Evolutionary conservation across 352 stramenopile species (phyloP), one percentile per base, ranked within the genome.

Genomic region (Phytophthora cajani): DNA sequence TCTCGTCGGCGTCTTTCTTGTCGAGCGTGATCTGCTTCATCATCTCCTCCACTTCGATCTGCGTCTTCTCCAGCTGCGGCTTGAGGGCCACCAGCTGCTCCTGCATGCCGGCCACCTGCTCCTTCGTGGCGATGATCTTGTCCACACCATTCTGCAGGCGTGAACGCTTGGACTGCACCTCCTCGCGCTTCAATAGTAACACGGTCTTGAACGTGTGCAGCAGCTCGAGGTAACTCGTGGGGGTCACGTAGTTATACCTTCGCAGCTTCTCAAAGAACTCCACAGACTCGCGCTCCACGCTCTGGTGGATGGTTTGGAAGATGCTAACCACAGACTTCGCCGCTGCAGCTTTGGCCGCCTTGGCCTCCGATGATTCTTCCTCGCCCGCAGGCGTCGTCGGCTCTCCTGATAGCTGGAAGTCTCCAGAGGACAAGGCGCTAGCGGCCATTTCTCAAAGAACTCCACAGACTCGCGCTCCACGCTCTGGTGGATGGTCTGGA

Each of bases 1-100:
- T 98, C 49, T 98, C 91, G 14, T 96, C 93, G 2, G 94, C 94
- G 42, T 95, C 90, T 61, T 88, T 91, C 69, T 98, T 98, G 69
- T 98, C 94, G 7, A 94, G 79, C 7, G 89, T 95, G 65, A 98
- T 98, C 75, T 98, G 88, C 54, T 97, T 92, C 81, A 98, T 98
- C 89, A 98, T 97, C 14, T 85, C 80, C 59, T 98, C 94, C 1
- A 98, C 93, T 30, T 98, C 94, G 27, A 92, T 92, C 64, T 98
- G 91, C 17, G 94, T 98, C 57, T 91, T 89, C 63, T 97, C 91
- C 12, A 98, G 75, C 66, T 97, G 90, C 5, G 94, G 94, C 61
- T 98, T 96, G 50, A 98, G 84, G 1, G 94, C 94, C 0, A 95
- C 97, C 1, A 98, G 79, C 38, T 97, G 90, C 32, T 95, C 91